Percentiles rank a stretch among this genome's conserved stretches.
Evolutionary conservation across 345 rosid species (phyloP).

Genomic region (Capsella bursapastoris): DNA sequence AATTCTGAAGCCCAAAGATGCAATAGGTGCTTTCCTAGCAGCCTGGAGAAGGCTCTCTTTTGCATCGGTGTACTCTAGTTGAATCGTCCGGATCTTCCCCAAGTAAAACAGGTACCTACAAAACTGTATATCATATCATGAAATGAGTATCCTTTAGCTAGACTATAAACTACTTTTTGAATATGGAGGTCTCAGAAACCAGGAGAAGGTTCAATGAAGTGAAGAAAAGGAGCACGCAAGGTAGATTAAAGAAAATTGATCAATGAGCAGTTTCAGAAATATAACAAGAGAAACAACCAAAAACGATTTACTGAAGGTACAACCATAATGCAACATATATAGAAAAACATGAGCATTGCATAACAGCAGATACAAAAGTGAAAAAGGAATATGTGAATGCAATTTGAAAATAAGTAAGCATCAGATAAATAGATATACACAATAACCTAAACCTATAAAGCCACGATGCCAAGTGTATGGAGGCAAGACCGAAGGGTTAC

Average conservation of each 20-base stretch:
- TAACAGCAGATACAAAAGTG: neutral
- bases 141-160: slow-evolving; percentile 16
- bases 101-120: slow-evolving; percentile 86
- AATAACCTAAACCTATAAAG: neutral
- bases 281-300: neutral
- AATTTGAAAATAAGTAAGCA: neutral
- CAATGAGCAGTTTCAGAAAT: neutral
- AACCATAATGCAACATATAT: neutral
- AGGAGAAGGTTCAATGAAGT: neutral
- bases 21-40: slow-evolving; percentile 85
- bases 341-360: neutral
- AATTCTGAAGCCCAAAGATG: slow-evolving; percentile 76
- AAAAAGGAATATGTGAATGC: neutral
- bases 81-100: slow-evolving; percentile 86
- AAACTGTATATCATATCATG: slow-evolving; percentile 55
- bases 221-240: neutral
- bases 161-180: neutral
- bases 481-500: slow-evolving; percentile 33
- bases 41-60: slow-evolving; percentile 90
- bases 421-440: neutral
- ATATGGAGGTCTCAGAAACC: neutral
- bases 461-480: neutral
- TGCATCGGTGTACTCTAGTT: slow-evolving; percentile 88
- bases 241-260: neutral
- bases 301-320: neutral